A percentile compares a stretch with the other conserved stretches of the same genome.
phyloP scores from a whole-genome alignment of 257 asterid genomes.

The Fraxinus americana region DNA sequence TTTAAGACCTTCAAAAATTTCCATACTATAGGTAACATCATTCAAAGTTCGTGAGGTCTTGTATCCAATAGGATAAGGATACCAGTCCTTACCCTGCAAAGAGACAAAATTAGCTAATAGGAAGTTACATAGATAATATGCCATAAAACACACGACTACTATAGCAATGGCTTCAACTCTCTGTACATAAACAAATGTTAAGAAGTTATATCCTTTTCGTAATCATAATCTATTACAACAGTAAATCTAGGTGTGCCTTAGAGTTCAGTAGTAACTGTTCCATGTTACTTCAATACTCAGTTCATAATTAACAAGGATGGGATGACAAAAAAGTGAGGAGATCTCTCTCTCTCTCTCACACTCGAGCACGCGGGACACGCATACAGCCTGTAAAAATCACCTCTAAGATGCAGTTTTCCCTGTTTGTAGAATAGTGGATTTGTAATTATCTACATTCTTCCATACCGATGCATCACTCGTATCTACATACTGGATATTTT shows the following conservation, averaged over 20 bases:
- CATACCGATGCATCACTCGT: neutral
- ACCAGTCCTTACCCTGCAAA: slow-evolving; percentile 87
- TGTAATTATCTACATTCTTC: neutral
- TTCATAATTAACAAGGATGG: neutral
- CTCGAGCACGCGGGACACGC: neutral
- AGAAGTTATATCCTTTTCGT: neutral
- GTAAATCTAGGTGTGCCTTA: slow-evolving; percentile 14
- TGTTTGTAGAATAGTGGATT: neutral
- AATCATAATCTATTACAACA: slow-evolving; percentile 10
- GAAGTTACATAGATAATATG: slow-evolving; percentile 5
- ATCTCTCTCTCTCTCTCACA: neutral
- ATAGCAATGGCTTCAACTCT: slow-evolving; percentile 20
- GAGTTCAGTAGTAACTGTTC: slow-evolving; percentile 12
- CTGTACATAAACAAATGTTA: slow-evolving; percentile 6
- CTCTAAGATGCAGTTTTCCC: neutral
- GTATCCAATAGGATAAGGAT: slow-evolving; percentile 94
- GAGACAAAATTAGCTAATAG: slow-evolving; percentile 18
- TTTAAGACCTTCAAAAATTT: slow-evolving; percentile 79
- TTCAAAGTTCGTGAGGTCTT: slow-evolving; percentile 68
- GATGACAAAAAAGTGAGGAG: neutral
- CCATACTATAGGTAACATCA: slow-evolving; percentile 73
- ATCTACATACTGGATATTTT: neutral
- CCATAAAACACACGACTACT: slow-evolving; percentile 23
- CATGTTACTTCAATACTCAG: neutral
- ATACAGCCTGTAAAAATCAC: neutral